phyloP scores from a whole-genome alignment of 129 eudicot genomes.

The Arctium minus region DNA sequence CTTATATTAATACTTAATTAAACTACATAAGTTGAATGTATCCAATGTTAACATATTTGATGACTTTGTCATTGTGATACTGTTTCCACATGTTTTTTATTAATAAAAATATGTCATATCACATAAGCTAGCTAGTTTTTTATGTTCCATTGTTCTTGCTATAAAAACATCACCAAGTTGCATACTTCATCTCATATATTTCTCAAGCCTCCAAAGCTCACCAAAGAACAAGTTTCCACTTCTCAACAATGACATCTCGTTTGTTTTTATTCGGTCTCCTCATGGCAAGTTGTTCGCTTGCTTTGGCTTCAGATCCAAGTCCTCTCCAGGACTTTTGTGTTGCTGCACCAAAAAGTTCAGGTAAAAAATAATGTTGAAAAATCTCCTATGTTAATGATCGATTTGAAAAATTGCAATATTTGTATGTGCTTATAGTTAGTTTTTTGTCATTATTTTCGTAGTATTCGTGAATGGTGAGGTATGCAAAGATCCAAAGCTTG shows the following conservation, averaged over 20 bases:
- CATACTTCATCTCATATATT: no score
- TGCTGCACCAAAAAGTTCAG: background rate
- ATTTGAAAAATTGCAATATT: no score
- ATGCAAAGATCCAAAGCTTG: no score
- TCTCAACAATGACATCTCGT: conserved; percentile 5
- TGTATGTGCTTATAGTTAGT: no score
- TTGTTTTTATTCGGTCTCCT: background rate
- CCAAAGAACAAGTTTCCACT: background rate
- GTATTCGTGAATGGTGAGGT: no score
- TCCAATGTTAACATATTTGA: no score
- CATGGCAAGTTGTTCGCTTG: background rate
- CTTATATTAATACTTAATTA: no score
- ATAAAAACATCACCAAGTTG: background rate
- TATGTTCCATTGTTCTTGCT: background rate
- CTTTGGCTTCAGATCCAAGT: conserved; percentile 19
- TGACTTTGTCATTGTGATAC: conserved; percentile 12
- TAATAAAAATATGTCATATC: background rate
- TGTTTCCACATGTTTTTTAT: background rate
- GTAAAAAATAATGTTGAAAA: background rate
- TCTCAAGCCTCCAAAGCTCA: no score
- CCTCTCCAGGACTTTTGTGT: no score
- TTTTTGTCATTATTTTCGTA: no score
- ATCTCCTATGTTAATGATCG: no score
- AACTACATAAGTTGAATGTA: no score
- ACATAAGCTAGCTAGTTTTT: background rate